These are phyloP conservation scores for Drechmeria coniospora DNA, from an alignment of 2,329 filamentous ascomycete species.

Conservation along the genomic window DNA sequence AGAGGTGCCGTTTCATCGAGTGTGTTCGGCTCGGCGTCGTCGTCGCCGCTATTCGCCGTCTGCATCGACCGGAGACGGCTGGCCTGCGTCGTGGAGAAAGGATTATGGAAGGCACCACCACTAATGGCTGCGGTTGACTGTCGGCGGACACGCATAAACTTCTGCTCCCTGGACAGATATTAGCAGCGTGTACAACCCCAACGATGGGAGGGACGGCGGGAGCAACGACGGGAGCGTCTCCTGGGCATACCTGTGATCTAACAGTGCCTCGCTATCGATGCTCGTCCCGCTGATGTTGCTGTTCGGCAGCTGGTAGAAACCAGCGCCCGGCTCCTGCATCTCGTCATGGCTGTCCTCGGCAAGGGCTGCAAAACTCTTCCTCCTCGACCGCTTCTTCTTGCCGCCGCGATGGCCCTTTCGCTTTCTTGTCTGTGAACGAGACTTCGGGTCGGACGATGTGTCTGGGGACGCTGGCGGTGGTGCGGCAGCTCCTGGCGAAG, in stretches of 20 bases:
- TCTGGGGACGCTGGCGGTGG: neutral
- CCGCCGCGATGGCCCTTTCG: slow-evolving; percentile 57
- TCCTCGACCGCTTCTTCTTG: slow-evolving; percentile 60
- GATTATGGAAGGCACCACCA: slow-evolving; percentile 20
- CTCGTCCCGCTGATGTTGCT: slow-evolving; percentile 66
- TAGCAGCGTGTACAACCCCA: too few species aligned
- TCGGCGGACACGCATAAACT: slow-evolving; percentile 47
- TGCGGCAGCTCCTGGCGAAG: slow-evolving; percentile 3
- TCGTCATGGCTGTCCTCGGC: slow-evolving; percentile 36
- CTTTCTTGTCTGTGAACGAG: slow-evolving; percentile 32
- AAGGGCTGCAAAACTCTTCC: slow-evolving; percentile 64
- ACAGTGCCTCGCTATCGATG: slow-evolving; percentile 71
- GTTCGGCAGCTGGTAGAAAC: slow-evolving; percentile 33
- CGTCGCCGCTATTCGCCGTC: slow-evolving; percentile 26
- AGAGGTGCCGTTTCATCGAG: slow-evolving; percentile 39
- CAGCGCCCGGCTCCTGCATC: slow-evolving; percentile 18
- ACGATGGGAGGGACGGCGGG: neutral
- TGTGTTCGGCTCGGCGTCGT: slow-evolving; percentile 27
- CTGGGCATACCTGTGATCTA: slow-evolving; percentile 61
- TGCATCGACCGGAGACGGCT: slow-evolving; percentile 22
- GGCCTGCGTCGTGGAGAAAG: slow-evolving; percentile 12
- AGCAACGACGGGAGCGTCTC: neutral
- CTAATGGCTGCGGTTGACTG: slow-evolving; percentile 29
- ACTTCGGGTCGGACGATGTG: slow-evolving; percentile 6
- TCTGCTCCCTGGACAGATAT: slow-evolving; percentile 49